Percentiles rank a stretch among this genome's conserved stretches.
Conservation (phyloP, 164 flowering plant species). For the Aristolochia californica region DNA sequence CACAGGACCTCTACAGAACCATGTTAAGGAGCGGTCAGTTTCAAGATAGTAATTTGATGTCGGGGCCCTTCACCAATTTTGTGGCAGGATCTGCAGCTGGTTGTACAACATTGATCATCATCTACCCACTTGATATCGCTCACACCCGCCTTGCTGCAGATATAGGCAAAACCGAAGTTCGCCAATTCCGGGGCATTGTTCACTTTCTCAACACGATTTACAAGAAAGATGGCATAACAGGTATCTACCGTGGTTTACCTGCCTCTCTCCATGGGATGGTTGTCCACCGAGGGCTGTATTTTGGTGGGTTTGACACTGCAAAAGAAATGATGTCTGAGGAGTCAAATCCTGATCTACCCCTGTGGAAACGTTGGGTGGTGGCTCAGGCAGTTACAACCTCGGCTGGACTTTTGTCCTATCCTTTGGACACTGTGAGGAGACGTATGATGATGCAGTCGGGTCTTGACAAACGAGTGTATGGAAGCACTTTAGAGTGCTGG, state of each 20-base stretch:
- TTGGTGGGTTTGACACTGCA: slow-evolving; percentile 93
- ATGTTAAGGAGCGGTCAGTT: slow-evolving; percentile 34
- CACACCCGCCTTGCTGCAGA: slow-evolving; percentile 98
- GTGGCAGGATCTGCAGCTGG: slow-evolving; percentile 93
- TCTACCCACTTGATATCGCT: slow-evolving; percentile 95
- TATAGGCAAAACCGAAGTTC: slow-evolving; percentile 51
- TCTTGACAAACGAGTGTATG: slow-evolving; percentile 50
- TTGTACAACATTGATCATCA: slow-evolving; percentile 72
- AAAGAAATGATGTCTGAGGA: slow-evolving; percentile 60
- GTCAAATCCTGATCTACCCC: slow-evolving; percentile 33
- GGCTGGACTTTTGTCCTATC: slow-evolving; percentile 85
- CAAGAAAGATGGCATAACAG: slow-evolving; percentile 65
- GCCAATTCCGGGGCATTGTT: slow-evolving; percentile 75
- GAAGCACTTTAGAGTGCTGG: slow-evolving; percentile 83
- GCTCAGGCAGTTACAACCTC: slow-evolving; percentile 95
- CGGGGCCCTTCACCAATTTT: slow-evolving; percentile 68
- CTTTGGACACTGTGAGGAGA: slow-evolving; percentile 86
- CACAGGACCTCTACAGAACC: slow-evolving; percentile 75
- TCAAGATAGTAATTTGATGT: slow-evolving; percentile 23
- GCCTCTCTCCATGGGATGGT: slow-evolving; percentile 95
- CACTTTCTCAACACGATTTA: slow-evolving; percentile 68
- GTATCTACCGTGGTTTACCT: slow-evolving; percentile 84
- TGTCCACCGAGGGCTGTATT: slow-evolving; percentile 89
- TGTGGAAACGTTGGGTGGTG: slow-evolving; percentile 85
- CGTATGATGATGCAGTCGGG: slow-evolving; percentile 99